These are phyloP conservation scores for Cyberlindnera nakhonratchasimensis DNA, from an alignment of 805 yeast genomes.

Conservation along the genomic window DNA sequence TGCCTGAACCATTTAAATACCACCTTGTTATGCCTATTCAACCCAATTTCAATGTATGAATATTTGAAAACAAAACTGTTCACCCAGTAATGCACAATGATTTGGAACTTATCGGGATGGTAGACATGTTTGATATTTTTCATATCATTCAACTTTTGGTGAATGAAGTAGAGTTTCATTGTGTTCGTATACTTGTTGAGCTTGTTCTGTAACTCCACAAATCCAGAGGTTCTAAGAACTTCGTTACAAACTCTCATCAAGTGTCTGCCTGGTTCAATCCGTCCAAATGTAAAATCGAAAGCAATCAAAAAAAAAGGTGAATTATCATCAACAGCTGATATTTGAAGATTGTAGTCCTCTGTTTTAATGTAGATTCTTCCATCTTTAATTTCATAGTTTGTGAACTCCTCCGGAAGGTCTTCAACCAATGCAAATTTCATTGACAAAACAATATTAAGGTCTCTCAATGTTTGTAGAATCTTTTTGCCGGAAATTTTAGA, in stretches of 20 bases:
- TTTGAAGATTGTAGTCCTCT: constrained; percentile 67
- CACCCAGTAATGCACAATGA: constrained; percentile 65
- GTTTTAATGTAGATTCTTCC: constrained; percentile 67
- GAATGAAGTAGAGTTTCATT: constrained; percentile 58
- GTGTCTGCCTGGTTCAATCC: constrained; percentile 29
- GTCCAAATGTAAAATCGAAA: constrained; percentile 46
- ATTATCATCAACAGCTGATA: constrained; percentile 68
- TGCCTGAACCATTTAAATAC: constrained; percentile 63
- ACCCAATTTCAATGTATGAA: constrained; percentile 59
- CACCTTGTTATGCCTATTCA: constrained; percentile 44
- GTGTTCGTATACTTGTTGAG: constrained; percentile 59
- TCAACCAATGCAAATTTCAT: constrained; percentile 69
- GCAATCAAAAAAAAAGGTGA: constrained; percentile 78
- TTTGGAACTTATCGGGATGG: constrained; percentile 48
- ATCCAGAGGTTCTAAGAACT: constrained; percentile 42
- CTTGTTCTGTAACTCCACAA: constrained; percentile 52
- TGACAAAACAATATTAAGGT: constrained; percentile 69
- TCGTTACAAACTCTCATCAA: constrained; percentile 57
- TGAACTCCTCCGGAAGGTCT: constrained; percentile 58
- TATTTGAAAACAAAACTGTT: constrained; percentile 43
- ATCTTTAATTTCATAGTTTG: constrained; percentile 61
- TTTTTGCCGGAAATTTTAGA: constrained; percentile 49
- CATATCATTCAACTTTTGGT: constrained; percentile 51
- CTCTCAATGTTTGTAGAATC: constrained; percentile 57
- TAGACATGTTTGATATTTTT: constrained; percentile 56